Evolutionary conservation across 768 basidiomycete genomes (phyloP), one percentile per base, ranked within the genome.

Genomic region (Lyophyllum semitale): DNA sequence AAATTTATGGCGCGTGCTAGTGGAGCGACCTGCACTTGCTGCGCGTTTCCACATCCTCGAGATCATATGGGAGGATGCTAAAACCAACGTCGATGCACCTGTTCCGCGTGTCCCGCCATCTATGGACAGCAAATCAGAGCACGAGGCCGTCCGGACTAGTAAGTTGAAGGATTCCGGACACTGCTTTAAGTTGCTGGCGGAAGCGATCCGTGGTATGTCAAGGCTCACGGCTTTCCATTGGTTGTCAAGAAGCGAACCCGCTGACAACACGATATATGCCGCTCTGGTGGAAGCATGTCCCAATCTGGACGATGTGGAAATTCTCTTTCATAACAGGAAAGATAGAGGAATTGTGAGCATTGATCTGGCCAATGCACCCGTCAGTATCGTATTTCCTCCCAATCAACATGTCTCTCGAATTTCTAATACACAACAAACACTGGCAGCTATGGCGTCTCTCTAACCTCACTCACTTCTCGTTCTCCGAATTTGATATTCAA

Each of bases 401-500:
- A 7, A 17, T 17, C 15, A n/a, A n/a, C 6, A 4, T 42, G 8
- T 42, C 8, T 20, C 20, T 20, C 23, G 4, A 18, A 42, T 20
- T 25, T 42, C 23, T 8, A 40, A 17, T 17, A 17, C 15, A 20
- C 23, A 9, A 22, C 20, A 9, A 42, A 25, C 41, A n/a, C n/a
- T n/a, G n/a, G n/a, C n/a, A 51, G 50, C 40, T 42, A 6, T 51
- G 50, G 50, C 23, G 15, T 2, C 26, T 51, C 18, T 17, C 50
- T 8, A 51, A 42, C 40, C 50, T 51, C 13, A 51, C 50, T 1
- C 38, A 51, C 2, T 51, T 51, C 22, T 51, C 50, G 2, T 51
- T 41, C 40, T 8, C 40, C 1, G 40, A 51, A 42, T 2, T 18
- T 8, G 3, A 42, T 9, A 1, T 17, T 13, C 1, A 41, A 1